phyloP scores from a whole-genome alignment of 352 stramenopile genomes.

The Phytophthora uliginosa region DNA sequence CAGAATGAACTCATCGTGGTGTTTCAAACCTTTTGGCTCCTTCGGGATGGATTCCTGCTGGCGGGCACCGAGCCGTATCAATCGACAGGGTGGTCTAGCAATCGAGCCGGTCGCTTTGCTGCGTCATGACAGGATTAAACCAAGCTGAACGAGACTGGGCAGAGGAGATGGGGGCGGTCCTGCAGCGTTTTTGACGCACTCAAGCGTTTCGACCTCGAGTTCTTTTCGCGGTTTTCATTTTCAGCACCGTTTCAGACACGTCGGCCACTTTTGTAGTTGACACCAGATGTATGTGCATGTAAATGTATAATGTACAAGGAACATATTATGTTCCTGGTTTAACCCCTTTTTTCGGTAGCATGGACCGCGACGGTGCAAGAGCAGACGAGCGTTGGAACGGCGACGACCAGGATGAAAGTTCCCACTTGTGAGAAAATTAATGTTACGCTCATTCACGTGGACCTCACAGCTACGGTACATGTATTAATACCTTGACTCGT shows the following conservation, averaged over 20 bases:
- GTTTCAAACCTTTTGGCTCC: conserved; percentile 14
- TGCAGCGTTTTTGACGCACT: not conserved
- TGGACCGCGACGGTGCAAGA: conserved; percentile 15
- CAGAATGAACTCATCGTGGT: conserved; percentile 28
- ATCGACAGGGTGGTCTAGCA: conserved; percentile 16
- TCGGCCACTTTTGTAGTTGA: conserved; percentile 21
- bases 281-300: conserved; percentile 8
- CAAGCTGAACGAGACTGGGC: conserved; percentile 17
- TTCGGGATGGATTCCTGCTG: conserved; percentile 16
- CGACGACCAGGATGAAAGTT: conserved; percentile 35
- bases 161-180: not conserved
- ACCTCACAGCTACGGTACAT: not conserved
- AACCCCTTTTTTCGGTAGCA: conserved; percentile 28
- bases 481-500: not conserved
- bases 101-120: conserved; percentile 37
- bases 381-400: conserved; percentile 6
- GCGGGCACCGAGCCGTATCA: conserved; percentile 5
- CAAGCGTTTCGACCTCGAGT: not conserved
- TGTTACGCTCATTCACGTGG: conserved; percentile 7
- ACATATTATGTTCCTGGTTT: conserved; percentile 5
- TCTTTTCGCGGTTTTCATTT: conserved; percentile 17
- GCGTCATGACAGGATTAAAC: conserved; percentile 18
- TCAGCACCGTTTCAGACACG: conserved; percentile 4
- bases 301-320: too few relatives aligned
- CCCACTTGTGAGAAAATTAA: conserved; percentile 13